Conservation (phyloP, 2,329 filamentous ascomycete genomes). For the Sporothrix protearum region DNA sequence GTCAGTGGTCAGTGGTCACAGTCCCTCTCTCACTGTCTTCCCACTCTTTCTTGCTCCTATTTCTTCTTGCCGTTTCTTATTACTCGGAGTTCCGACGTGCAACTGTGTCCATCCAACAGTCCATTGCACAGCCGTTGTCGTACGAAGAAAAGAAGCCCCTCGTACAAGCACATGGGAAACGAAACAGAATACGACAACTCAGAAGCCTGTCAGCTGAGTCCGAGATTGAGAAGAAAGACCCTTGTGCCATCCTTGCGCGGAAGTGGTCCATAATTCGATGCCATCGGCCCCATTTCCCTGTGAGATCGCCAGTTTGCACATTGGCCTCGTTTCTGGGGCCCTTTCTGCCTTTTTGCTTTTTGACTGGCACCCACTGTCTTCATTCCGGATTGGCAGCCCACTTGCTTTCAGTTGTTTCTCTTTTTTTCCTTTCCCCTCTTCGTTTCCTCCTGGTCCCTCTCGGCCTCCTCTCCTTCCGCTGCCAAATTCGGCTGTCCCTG, state of each 20-base stretch:
- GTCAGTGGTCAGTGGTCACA: background rate
- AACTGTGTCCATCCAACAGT: background rate
- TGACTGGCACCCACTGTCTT: background rate
- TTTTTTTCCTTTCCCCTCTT: background rate
- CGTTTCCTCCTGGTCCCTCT: background rate
- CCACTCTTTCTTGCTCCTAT: background rate
- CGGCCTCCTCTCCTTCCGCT: background rate
- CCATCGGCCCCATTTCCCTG: background rate
- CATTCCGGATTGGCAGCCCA: background rate
- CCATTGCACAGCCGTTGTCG: background rate
- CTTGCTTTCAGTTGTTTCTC: background rate
- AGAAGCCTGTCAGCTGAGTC: background rate
- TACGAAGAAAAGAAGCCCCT: background rate
- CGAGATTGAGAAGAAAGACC: background rate
- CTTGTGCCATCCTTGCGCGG: background rate
- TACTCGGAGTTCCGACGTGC: background rate
- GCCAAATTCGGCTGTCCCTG: background rate
- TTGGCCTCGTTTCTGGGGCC: background rate
- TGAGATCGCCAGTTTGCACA: background rate
- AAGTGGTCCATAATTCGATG: background rate
- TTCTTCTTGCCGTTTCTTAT: no score
- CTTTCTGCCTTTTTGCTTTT: background rate
- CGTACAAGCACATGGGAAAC: constrained; percentile 6
- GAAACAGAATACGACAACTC: background rate
- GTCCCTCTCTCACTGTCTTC: background rate